Conservation (phyloP, 202 grass and related monocot species). For the Elaeis oleifera region DNA sequence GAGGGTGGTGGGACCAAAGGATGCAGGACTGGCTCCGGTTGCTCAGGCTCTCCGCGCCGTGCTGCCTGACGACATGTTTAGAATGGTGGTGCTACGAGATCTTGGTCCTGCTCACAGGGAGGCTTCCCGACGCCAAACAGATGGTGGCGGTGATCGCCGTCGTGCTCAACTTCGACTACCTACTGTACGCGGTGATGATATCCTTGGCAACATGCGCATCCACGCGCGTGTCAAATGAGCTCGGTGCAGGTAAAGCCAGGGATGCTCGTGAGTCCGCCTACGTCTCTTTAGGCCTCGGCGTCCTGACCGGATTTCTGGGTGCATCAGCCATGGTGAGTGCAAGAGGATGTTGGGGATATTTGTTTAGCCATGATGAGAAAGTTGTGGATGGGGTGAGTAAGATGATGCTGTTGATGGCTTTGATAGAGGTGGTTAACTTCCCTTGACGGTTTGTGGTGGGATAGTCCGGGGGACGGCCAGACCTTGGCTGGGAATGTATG, state of each 20-base stretch:
- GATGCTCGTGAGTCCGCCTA: conserved; percentile 31
- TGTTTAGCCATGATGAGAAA: conserved; percentile 38
- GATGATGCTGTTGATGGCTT: conserved; percentile 72
- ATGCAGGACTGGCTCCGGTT: conserved; percentile 24
- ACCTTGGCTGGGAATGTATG: conserved; percentile 61
- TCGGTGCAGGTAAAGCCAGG: conserved; percentile 42
- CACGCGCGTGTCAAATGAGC: conserved; percentile 74
- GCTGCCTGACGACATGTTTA: conserved; percentile 79
- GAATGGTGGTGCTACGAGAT: conserved; percentile 99
- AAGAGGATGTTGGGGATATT: conserved; percentile 37
- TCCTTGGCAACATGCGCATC: conserved; percentile 73
- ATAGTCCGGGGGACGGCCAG: conserved; percentile 61
- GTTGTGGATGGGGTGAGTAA: conserved; percentile 36
- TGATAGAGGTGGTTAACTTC: conserved; percentile 76
- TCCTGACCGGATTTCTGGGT: conserved; percentile 28
- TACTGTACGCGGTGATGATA: conserved; percentile 67
- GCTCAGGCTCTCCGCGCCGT: conserved; percentile 44
- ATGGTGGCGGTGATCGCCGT: conserved; percentile 58
- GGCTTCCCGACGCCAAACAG: conserved; percentile 59
- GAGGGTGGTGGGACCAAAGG: conserved; percentile 32
- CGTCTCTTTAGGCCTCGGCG: conserved; percentile 34
- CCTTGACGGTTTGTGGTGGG: conserved; percentile 60
- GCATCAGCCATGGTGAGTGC: conserved; percentile 37
- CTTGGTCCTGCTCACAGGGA: conserved; percentile 64
- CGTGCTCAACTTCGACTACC: conserved; percentile 87